Conservation (phyloP, 202 grass and related monocot genomes). For the Setaria viridis region DNA sequence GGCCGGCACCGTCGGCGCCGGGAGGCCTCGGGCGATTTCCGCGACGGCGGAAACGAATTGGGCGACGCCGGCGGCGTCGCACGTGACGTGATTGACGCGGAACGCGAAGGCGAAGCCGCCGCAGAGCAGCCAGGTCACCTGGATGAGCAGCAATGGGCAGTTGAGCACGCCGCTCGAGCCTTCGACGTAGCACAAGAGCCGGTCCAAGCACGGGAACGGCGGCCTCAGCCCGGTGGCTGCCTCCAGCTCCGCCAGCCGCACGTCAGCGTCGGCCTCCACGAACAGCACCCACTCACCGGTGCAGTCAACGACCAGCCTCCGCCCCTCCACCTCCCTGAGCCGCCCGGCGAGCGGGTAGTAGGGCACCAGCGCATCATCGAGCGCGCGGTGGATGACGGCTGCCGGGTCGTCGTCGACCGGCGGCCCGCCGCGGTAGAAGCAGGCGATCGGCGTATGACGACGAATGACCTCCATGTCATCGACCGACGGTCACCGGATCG, state of each 20-base stretch:
- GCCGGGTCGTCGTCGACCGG: no score
- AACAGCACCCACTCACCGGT: constrained; percentile 48
- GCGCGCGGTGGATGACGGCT: not conserved
- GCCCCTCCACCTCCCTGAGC: no score
- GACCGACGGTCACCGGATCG: constrained; percentile 13
- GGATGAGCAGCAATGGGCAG: constrained; percentile 52
- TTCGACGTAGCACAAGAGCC: constrained; percentile 47
- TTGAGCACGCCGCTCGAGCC: constrained; percentile 26
- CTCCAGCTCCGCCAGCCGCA: constrained; percentile 32
- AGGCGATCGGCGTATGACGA: not conserved
- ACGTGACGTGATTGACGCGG: constrained; percentile 53
- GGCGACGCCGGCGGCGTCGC: constrained; percentile 42
- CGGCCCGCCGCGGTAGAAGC: constrained; percentile 39
- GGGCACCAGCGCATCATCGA: constrained; percentile 40
- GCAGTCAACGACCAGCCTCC: constrained; percentile 62
- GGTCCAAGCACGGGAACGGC: constrained; percentile 52
- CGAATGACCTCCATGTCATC: constrained; percentile 49
- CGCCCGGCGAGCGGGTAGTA: no score
- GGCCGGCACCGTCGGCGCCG: not conserved
- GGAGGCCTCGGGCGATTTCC: constrained; percentile 33
- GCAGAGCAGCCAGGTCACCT: constrained; percentile 58
- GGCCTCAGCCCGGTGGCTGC: not conserved
- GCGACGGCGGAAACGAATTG: constrained; percentile 51
- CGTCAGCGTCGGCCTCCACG: constrained; percentile 60
- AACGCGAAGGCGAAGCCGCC: constrained; percentile 52